Base-by-base conservation (phyloP, 2,329 filamentous ascomycete genomes). In the Cercospora brassicicola region DNA sequence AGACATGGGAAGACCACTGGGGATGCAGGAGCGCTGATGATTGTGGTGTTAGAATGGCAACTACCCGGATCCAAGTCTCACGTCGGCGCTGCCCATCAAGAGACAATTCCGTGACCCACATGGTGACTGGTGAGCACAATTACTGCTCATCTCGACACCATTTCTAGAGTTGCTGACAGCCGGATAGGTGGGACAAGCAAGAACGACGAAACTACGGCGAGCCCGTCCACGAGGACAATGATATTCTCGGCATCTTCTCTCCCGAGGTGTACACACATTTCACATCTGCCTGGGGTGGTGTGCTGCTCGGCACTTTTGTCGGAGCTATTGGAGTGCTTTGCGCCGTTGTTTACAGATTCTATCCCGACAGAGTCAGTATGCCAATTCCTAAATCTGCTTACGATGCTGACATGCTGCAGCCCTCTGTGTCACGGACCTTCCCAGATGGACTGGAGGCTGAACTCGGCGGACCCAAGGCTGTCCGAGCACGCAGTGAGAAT, bases 131-230 rank as follows among this genome's bases (percentile, higher is more conserved):
- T 64, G 18, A 56, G 61, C 30, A 56, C 48, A 28, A 57, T 57
- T 11, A 33, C 13, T 51, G 26, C 51, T 53, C 53, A 57, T 2
- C 28, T 57, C 30, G 23, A 13, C 7, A 10, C 28, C 13, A n/a
- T 13, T n/a, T n/a, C 13, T 23, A 20, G 4, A 6, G n/a, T 13
- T 33, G 30, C 53, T 57, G 26, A 57, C 20, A 57, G 26, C 62
- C n/a, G 3, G 5, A n/a, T 6, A 64, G 62, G 62, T 98, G 93
- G 92, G 94, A 99, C 82, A 91, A 93, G 81, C 95, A 99, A 83
- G 95, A 98, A 82, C 90, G 94, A 79, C 89, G 95, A 77, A 98
- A 99, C 86, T 98, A 92, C 79, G 94, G 94, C 81, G 96, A 99
- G 82, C 92, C 94, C 11, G 89, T 96, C 62, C 94, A 99, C 81